A percentile compares a stretch with the other conserved stretches of the same genome.
Conservation (phyloP, 768 basidiomycete species). For the Leccinum imitatum region DNA sequence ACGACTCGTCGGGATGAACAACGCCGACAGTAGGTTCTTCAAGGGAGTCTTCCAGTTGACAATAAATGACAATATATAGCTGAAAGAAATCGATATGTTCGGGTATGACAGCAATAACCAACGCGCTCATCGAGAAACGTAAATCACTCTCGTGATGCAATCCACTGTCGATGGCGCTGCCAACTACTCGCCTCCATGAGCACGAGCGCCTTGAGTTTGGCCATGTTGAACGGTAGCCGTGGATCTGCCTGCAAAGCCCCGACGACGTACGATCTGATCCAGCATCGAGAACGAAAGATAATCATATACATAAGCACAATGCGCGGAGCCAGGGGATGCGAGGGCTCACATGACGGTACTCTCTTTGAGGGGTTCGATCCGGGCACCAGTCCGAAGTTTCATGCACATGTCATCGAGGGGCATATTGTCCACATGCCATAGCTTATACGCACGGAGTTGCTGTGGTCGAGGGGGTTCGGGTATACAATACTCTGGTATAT, state of each 20-base stretch:
- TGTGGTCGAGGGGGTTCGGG: constrained; percentile 35
- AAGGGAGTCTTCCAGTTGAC: background rate
- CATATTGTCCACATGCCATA: constrained; percentile 41
- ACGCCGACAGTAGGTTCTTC: background rate
- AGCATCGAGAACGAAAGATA: background rate
- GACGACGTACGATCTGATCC: constrained; percentile 42
- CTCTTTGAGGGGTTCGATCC: constrained; percentile 42
- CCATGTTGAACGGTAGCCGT: constrained; percentile 37
- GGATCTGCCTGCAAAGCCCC: constrained; percentile 41
- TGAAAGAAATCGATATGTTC: background rate
- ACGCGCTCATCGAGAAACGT: background rate
- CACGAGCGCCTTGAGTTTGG: constrained; percentile 36
- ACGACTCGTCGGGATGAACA: too few relatives aligned
- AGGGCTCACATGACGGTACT: constrained; percentile 47
- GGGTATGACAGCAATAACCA: background rate
- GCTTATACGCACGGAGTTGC: constrained; percentile 43
- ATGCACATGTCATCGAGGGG: constrained; percentile 41
- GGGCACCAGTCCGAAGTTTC: constrained; percentile 29
- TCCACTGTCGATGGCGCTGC: constrained; percentile 41
- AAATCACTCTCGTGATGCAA: constrained; percentile 27
- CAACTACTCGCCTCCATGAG: constrained; percentile 42
- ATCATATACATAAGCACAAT: background rate
- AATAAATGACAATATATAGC: background rate
- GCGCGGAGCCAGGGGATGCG: background rate
- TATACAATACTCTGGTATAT: constrained; percentile 26